Conservation (phyloP, 2,329 filamentous ascomycete species). For the Ophiostoma sp. region DNA sequence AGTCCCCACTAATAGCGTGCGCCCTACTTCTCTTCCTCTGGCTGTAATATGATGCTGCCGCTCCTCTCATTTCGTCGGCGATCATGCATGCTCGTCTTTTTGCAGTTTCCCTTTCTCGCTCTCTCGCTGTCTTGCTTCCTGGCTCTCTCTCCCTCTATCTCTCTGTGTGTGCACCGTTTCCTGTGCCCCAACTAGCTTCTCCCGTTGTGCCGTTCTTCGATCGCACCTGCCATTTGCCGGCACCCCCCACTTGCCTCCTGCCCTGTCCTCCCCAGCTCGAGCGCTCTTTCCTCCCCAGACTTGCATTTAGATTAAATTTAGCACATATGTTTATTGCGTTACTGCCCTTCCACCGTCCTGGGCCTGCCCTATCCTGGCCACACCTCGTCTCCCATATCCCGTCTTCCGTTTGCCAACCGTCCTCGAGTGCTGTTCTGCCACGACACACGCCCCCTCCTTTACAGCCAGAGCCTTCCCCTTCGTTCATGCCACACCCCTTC, state of each 20-base stretch:
- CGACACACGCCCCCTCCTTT: slow-evolving; percentile 10
- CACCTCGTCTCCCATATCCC: neutral
- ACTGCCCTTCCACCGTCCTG: slow-evolving; percentile 1
- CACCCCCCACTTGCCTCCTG: neutral
- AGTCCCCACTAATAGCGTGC: neutral
- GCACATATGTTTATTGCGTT: neutral
- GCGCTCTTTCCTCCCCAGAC: neutral
- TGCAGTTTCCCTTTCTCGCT: neutral
- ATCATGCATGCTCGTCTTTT: slow-evolving; percentile 5
- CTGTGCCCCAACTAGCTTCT: neutral
- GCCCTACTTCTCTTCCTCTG: neutral
- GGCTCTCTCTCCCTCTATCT: neutral
- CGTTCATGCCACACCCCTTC: neutral
- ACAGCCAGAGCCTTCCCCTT: neutral
- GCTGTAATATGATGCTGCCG: neutral
- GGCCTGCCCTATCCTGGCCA: neutral
- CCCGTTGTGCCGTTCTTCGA: neutral
- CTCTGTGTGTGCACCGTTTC: neutral
- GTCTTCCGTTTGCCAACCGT: slow-evolving; percentile 1
- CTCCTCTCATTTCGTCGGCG: neutral
- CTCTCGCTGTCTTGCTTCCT: neutral
- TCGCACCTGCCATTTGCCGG: slow-evolving; percentile 11
- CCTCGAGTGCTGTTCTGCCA: neutral
- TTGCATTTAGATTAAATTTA: neutral
- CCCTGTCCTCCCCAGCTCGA: no score